Percentiles rank a stretch among this genome's conserved stretches.
Evolutionary conservation across 768 basidiomycete genomes (phyloP).

Genomic region (Mycena amicta): DNA sequence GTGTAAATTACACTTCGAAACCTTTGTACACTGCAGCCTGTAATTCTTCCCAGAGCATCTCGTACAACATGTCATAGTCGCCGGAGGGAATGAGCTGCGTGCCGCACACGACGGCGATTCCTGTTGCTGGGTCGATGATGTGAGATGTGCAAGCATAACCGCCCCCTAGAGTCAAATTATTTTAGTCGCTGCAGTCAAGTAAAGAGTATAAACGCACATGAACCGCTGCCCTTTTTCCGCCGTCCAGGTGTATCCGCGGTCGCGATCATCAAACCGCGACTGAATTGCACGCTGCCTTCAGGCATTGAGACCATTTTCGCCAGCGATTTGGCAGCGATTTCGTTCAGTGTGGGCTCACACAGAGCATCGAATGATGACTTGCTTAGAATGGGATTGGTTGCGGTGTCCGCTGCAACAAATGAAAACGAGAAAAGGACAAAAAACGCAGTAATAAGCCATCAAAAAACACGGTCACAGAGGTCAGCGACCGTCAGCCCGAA

Average conservation of each 20-base stretch:
- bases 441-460: no score
- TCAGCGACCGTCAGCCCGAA: no score
- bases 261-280: constrained; percentile 30
- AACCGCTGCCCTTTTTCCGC: constrained; percentile 33
- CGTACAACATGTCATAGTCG: constrained; percentile 16
- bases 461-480: no score
- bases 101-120: constrained; percentile 37
- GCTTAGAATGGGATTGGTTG: constrained; percentile 24
- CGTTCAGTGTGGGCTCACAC: constrained; percentile 30
- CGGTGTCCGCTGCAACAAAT: constrained; percentile 30
- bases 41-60: background rate
- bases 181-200: background rate
- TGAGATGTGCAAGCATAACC: constrained; percentile 40
- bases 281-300: constrained; percentile 30
- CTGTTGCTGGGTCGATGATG: constrained; percentile 37
- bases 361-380: constrained; percentile 26
- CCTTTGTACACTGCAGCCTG: background rate
- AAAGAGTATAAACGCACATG: constrained; percentile 29
- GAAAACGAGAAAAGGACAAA: constrained; percentile 33
- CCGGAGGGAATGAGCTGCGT: constrained; percentile 33
- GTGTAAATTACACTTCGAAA: background rate
- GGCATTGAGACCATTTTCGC: constrained; percentile 23
- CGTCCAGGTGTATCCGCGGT: constrained; percentile 30
- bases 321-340: constrained; percentile 18
- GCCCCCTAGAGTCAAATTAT: constrained; percentile 25